Base-by-base conservation (phyloP, 2,329 filamentous ascomycete genomes). In the Aaosphaeria arxii region DNA sequence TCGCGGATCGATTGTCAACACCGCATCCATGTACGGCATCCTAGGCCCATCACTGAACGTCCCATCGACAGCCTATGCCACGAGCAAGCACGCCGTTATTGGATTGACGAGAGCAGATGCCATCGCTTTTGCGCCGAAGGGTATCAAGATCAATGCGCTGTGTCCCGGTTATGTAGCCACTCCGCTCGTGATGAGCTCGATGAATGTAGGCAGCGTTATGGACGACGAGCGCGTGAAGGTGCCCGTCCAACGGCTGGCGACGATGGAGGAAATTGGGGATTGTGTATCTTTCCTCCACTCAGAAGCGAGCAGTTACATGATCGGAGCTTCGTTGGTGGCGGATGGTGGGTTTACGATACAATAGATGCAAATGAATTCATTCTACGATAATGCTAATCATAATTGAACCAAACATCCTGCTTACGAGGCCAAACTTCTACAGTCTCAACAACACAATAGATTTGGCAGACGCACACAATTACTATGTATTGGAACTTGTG, bases 271-370 rank as follows among this genome's bases (percentile, higher is more conserved):
- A 64, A 79, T 91, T 33, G 86, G 84, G 2, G 88, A 88, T 59
- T 85, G 85, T 29, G 84, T 82, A 52, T 76, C 85, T 13, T 91
- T 86, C 62, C 66, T 91, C 41, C 85, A 84, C 2, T 87, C 84
- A 50, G 84, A 89, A 30, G 87, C 90, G 61, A 84, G 83, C 0
- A 77, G 74, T 3, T 89, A 90, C 58, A 81, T 91, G 53, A 89
- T 86, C 0, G 87, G 87, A 0, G 77, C 85, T n/a, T 85, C 87
- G 52, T 72, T 89, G 52, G 81, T 87, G 45, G 80, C 86, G 40
- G 81, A 84, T 69, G 81, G 81, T 11, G 64, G 64, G 11, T 64
- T 63, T 40, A 60, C 62, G 5, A 52, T 62, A n/a, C 50, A 54
- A 43, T 62, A 52, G 38, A 11, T 17, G 6, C 7, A 36, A 24